Base-by-base conservation (phyloP, 202 grass and related monocot species). In the Zizania palustris region DNA sequence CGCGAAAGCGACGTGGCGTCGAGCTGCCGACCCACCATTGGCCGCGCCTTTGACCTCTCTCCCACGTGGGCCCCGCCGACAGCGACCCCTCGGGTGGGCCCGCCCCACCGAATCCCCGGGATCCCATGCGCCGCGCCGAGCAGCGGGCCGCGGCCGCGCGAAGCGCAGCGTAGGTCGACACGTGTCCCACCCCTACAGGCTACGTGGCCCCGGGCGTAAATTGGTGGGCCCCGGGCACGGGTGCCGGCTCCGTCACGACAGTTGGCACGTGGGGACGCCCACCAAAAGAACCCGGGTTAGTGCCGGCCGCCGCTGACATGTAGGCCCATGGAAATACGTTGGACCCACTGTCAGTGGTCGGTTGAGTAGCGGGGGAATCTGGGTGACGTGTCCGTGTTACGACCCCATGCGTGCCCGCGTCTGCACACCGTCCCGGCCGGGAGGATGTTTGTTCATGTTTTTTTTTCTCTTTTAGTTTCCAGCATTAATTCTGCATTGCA, bases 21-120 rank as follows among this genome's bases (percentile, higher is more conserved):
- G 85, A 63, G 78, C 78, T 77, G 67, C 37, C 72, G 73, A 50
- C 21, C 60, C 6, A 66, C 42, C 18, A 92, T 85, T 93, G 90
- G 93, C 14, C 36, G 36, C 1, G 60, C 14, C 44, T 63, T 88
- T 96, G 89, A 88, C 87, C 80, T 65, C 74, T 81, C 57, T 45
- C 8, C 37, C 9, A 0, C 11, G 2, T 0, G 73, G 89, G 78
- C 57, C 78, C 71, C 51, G 50, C 8, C 5, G 69, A 85, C 73
- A 51, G 74, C 35, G 74, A 88, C 69, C 36, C 18, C 42, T 8
- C 75, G 36, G 5, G 21, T 5, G 7, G 15, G 64, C 36, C 5
- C 0, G 38, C 0, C 76, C 69, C 83, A 89, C 85, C 81, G 77
- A 77, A 93, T 81, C 90, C 51, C 39, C 48, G 9, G 19, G 45